A percentile compares a stretch with the other conserved stretches of the same genome.
phyloP scores from a whole-genome alignment of 1,284 basidiomycete genomes.

The Ustilago nuda region DNA sequence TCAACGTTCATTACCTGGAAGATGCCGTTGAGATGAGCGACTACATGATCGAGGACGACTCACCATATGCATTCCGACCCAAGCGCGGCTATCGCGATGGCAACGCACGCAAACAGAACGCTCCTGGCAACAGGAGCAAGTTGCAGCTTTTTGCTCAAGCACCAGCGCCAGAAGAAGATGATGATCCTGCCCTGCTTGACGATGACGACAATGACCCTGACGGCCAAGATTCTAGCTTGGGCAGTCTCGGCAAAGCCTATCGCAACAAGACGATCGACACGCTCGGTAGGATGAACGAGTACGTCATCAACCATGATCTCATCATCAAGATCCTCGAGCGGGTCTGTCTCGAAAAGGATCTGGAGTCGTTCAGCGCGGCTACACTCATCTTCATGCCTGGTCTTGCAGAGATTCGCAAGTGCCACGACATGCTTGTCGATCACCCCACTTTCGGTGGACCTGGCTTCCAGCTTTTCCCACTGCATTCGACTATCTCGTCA shows the following conservation, averaged over 20 bases:
- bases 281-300: conserved; percentile 87
- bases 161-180: conserved; percentile 74
- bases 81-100: conserved; percentile 46
- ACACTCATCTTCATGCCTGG: conserved; percentile 95
- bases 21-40: conserved; percentile 87
- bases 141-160: conserved; percentile 74
- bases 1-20: conserved; percentile 87
- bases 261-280: conserved; percentile 80
- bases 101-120: conserved; percentile 50
- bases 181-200: conserved; percentile 80
- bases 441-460: conserved; percentile 81
- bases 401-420: conserved; percentile 81
- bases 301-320: conserved; percentile 75
- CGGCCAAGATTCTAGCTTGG: conserved; percentile 69
- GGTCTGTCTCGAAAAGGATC: conserved; percentile 79
- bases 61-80: conserved; percentile 78
- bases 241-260: conserved; percentile 74
- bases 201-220: conserved; percentile 78
- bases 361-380: conserved; percentile 79
- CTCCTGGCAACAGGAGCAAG: conserved; percentile 73
- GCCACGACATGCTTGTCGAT: conserved; percentile 83
- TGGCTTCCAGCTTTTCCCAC: conserved; percentile 82
- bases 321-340: conserved; percentile 86
- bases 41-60: conserved; percentile 82
- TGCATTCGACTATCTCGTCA: conserved; percentile 80